These are phyloP conservation scores for Nicotiana obtusifolia DNA, from an alignment of 257 asterid genomes.

Conservation along the genomic window DNA sequence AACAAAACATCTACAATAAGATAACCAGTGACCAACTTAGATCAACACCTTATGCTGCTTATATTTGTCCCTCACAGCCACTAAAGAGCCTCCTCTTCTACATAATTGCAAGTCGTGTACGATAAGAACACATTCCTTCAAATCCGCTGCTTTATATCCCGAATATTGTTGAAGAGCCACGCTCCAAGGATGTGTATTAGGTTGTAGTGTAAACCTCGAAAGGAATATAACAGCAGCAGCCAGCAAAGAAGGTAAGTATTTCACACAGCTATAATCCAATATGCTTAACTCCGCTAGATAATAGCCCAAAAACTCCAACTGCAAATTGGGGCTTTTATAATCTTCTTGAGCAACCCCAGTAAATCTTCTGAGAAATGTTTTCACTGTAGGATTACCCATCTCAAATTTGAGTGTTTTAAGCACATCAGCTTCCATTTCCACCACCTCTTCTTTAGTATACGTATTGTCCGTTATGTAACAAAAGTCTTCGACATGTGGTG, in stretches of 20 bases:
- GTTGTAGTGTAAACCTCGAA: slow-evolving; percentile 58
- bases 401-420: slow-evolving; percentile 68
- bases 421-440: slow-evolving; percentile 82
- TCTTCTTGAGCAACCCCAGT: slow-evolving; percentile 52
- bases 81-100: slow-evolving; percentile 45
- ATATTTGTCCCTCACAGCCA: slow-evolving; percentile 72
- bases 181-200: slow-evolving; percentile 62
- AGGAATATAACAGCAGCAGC: slow-evolving; percentile 79
- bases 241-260: slow-evolving; percentile 72
- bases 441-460: slow-evolving; percentile 52
- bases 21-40: not conserved
- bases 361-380: slow-evolving; percentile 72
- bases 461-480: slow-evolving; percentile 77
- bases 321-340: slow-evolving; percentile 30
- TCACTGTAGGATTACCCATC: slow-evolving; percentile 77
- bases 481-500: slow-evolving; percentile 75
- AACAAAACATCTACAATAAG: not conserved
- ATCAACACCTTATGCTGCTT: slow-evolving; percentile 56
- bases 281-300: slow-evolving; percentile 77
- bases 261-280: slow-evolving; percentile 63
- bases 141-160: slow-evolving; percentile 56
- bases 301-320: slow-evolving; percentile 73
- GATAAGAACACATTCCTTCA: slow-evolving; percentile 59
- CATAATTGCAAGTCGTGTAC: slow-evolving; percentile 63
- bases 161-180: slow-evolving; percentile 37